Base-by-base conservation (phyloP, 1,284 basidiomycete genomes). In the Ustilago nuda region DNA sequence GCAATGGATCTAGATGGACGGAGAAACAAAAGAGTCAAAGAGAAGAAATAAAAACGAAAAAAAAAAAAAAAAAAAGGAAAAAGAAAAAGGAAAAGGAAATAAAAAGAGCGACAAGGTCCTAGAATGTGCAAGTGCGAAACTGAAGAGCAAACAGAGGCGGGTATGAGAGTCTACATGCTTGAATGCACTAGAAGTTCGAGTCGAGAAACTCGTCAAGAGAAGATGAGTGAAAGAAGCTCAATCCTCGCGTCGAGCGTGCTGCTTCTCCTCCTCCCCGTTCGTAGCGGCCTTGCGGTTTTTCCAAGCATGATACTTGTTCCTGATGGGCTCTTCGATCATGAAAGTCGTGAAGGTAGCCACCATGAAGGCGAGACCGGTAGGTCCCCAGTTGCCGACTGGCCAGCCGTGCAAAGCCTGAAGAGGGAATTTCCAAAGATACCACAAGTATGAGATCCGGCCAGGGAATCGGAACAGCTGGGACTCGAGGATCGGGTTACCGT, bases 341-440 rank as follows among this genome's bases (percentile, higher is more conserved):
- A 73, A 73, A 0, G 71, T 73, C 6, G 71, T 67, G 27, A 73
- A 67, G 4, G 66, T 73, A 15, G 71, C 46, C 7, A 73, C 53
- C 57, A 59, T 50, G 37, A 73, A 73, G 1, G 71, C 71, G 30
- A 73, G 53, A 27, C 61, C 65, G 8, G 71, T 73, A 0, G 71
- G 65, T 3, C 61, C 66, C 61, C 61, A 73, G 48, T 72, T 58
- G 37, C 48, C 39, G 8, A 64, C 30, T 0, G 61, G 61, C 65
- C 65, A 73, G 48, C 56, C 59, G 43, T 57, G 50, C 30, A 67
- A 54, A 8, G 65, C 56, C 43, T 67, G 65, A 19, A 68, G 65
- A 13, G 71, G 71, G 66, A 73, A 68, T 23, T 73, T 66, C 71
- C 71, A 73, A 39, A 73, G 55, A 17, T 73, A 73, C 62, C 63